phyloP scores from a whole-genome alignment of 306 rosid species.

The Castanea sativa region DNA sequence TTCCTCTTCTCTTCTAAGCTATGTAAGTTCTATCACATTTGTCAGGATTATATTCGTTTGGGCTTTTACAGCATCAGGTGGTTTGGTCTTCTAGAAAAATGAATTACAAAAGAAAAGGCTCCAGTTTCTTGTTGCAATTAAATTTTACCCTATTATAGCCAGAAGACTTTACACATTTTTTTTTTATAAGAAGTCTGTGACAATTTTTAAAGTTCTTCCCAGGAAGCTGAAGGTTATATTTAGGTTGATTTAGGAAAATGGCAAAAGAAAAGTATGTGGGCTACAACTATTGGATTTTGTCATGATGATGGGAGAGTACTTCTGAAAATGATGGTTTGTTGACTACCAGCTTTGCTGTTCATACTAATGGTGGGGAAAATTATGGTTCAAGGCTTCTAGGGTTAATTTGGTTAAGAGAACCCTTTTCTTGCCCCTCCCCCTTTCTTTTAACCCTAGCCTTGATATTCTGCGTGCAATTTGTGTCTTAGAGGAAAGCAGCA shows the following conservation, averaged over 20 bases:
- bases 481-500: not conserved
- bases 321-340: not conserved
- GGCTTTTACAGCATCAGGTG: not conserved
- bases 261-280: not conserved
- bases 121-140: not conserved
- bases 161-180: not conserved
- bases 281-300: not conserved
- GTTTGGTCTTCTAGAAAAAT: not conserved
- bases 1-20: not conserved
- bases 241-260: not conserved
- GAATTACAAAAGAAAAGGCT: not conserved
- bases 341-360: not conserved
- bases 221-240: not conserved
- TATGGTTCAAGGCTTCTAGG: not conserved
- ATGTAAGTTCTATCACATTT: not conserved
- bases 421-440: too few relatives aligned
- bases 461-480: not conserved
- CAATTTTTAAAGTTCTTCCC: not conserved
- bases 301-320: not conserved
- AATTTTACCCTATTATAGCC: not conserved
- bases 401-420: not conserved
- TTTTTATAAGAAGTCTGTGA: too few relatives aligned
- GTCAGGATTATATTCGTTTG: not conserved
- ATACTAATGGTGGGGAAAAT: not conserved
- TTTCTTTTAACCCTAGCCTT: not conserved